Evolutionary conservation across 2,329 filamentous ascomycete species (phyloP), one percentile per base, ranked within the genome.

Genomic region (Scytalidium sp.): DNA sequence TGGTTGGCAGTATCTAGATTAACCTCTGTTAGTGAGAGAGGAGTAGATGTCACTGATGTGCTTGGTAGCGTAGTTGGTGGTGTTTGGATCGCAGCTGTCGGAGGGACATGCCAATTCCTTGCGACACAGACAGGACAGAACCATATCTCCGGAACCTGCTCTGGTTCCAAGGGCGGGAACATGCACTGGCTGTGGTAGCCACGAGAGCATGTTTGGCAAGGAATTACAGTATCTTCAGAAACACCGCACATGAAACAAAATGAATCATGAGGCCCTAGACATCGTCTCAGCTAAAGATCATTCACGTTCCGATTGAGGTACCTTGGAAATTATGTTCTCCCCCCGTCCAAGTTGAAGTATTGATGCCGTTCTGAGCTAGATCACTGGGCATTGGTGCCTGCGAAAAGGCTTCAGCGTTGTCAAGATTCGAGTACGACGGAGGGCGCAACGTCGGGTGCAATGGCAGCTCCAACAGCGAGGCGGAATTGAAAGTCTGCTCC

Each of bases 111-210:
- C 22, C 48, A 20, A 25, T 56, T 49, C 41, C 47, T 45, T 20
- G 47, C 50, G 2, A 57, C 50, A 45, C 56, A 59, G 32, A 57
- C 55, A 3, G 56, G 56, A 44, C 55, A 59, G 43, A 57, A 59
- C 56, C 55, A 59, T 36, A 59, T 53, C 4, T 39, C 25, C 2
- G 56, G 56, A 17, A 57, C 51, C 6, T 54, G 50, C 17, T 41
- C 22, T 17, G 49, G 49, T 2, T 45, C 39, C 11, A 54, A 8
- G 3, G 55, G 41, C 3, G 56, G 56, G n/a, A 43, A 52, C 55
- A 59, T 59, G 46, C 56, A 59, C 8, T 44, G 25, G 11, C 50
- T 52, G 45, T 59, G 56, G 29, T 59, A 58, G 21, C 50, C 46
- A 4, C 41, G 55, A 11, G 27, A 40, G 29, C 56, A 58, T 15